Evolutionary conservation across 352 stramenopile genomes (phyloP), one percentile per base, ranked within the genome.

Genomic region (Phytophthora macrochlamydospora): DNA sequence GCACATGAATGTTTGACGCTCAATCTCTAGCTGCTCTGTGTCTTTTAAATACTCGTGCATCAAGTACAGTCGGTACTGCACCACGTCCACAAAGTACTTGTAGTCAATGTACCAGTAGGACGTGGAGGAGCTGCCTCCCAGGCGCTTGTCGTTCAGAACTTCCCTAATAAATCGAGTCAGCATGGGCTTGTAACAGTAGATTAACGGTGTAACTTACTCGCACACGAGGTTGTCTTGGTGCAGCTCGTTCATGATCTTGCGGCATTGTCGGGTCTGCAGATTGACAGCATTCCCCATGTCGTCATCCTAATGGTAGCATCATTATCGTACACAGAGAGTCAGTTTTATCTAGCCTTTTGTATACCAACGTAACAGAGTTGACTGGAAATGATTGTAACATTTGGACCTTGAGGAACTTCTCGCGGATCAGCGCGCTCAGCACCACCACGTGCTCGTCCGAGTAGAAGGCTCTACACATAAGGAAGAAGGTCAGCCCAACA

Each of bases 81-180:
- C 86, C 57, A 96, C 87, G 61, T 96, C 87, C 46, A 94, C 86
- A 74, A 96, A 95, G 71, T 96, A 94, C 69, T 96, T 96, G 83
- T 95, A 96, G 79, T 96, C 89, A 75, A 96, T 96, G 76, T 96
- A 95, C 88, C 89, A 96, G 67, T 96, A 96, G 53, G 87, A 93
- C 46, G 85, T 93, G 54, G 88, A 95, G 42, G 87, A 94, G 57
- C 85, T 93, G n/a, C 89, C 89, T 38, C 87, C 87, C 4, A 82
- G 32, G 2, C 84, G 77, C 70, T 96, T 96, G 80, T 96, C 89
- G 55, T 96, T 96, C 29, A 96, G 73, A 58, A 93, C 87, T 57
- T 96, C 87, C 51, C 89, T 96, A 24, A 24, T 24, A 24, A 0
- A 33, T 33, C 14, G 7, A 59, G 11, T 29, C 14, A 53, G 8